A percentile compares a stretch with the other conserved stretches of the same genome.
Conservation (phyloP, 2,329 filamentous ascomycete genomes). For the Aspergillus sp. region DNA sequence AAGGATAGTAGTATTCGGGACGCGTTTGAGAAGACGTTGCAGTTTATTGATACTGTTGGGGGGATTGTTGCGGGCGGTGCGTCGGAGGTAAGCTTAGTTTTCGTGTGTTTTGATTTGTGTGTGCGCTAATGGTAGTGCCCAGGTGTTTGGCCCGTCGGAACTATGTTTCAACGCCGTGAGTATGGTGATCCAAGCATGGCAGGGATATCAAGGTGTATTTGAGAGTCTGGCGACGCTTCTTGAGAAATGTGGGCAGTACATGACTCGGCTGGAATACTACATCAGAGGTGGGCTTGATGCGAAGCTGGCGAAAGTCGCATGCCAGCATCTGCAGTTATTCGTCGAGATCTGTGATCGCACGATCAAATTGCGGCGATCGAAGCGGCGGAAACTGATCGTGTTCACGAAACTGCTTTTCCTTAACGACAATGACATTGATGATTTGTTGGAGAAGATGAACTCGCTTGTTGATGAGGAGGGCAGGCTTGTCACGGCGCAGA, state of each 20-base stretch:
- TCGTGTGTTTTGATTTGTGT: no score
- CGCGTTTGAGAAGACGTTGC: constrained; percentile 16
- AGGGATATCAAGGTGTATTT: constrained; percentile 21
- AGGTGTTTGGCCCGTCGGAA: constrained; percentile 22
- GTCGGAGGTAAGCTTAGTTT: constrained; percentile 7
- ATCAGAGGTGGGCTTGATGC: constrained; percentile 18
- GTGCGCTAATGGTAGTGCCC: background rate
- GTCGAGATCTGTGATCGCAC: constrained; percentile 22
- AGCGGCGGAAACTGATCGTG: constrained; percentile 11
- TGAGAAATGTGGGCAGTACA: constrained; percentile 16
- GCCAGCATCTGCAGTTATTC: constrained; percentile 20
- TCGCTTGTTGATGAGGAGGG: constrained; percentile 17
- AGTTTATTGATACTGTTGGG: constrained; percentile 17
- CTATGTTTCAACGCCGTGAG: constrained; percentile 24
- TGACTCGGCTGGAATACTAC: constrained; percentile 19
- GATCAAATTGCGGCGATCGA: constrained; percentile 17
- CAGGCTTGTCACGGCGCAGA: constrained; percentile 17
- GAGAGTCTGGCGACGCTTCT: constrained; percentile 20
- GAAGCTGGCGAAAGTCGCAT: constrained; percentile 18
- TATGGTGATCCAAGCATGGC: constrained; percentile 22
- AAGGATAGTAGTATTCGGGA: constrained; percentile 8
- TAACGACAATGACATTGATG: constrained; percentile 19
- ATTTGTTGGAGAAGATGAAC: constrained; percentile 18
- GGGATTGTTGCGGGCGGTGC: constrained; percentile 15
- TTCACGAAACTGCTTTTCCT: constrained; percentile 21